phyloP scores from a whole-genome alignment of 768 basidiomycete species.

The Trametes villosa region DNA sequence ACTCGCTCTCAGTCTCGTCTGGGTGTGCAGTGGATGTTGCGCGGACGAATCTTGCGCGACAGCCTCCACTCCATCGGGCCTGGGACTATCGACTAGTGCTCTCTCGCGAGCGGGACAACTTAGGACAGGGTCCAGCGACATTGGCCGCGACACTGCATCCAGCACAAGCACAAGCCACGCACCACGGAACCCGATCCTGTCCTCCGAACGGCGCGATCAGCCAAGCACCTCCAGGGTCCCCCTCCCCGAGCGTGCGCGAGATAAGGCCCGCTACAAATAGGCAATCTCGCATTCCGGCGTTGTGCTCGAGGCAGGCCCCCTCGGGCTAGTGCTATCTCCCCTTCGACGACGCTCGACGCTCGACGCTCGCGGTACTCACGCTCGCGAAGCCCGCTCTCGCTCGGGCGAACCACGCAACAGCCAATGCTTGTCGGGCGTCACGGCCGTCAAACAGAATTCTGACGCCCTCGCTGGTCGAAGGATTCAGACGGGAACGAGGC shows the following conservation, averaged over 20 bases:
- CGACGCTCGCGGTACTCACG: not conserved
- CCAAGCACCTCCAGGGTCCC: not conserved
- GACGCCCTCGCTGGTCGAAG: not conserved
- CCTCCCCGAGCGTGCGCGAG: not conserved
- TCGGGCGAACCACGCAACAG: slow-evolving; percentile 5
- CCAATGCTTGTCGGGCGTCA: too few relatives aligned
- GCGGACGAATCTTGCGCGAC: not conserved
- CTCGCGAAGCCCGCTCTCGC: slow-evolving; percentile 5
- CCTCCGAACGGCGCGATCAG: slow-evolving; percentile 7
- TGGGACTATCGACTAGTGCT: not conserved
- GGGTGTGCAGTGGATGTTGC: not conserved
- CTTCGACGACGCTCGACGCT: too few relatives aligned
- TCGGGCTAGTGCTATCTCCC: too few relatives aligned
- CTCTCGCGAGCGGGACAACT: not conserved
- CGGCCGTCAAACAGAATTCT: not conserved
- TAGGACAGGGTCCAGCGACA: not conserved
- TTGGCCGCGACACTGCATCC: not conserved
- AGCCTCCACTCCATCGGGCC: not conserved
- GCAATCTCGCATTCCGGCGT: slow-evolving; percentile 14
- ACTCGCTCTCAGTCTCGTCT: too few relatives aligned
- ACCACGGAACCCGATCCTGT: slow-evolving; percentile 14
- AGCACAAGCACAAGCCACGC: not conserved
- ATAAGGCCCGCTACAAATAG: slow-evolving; percentile 15
- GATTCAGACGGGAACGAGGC: not conserved
- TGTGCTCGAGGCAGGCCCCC: too few relatives aligned